Evolutionary conservation across 805 yeast species (phyloP), one percentile per base, ranked within the genome.

Genomic region (Barnettozyma siamensis): DNA sequence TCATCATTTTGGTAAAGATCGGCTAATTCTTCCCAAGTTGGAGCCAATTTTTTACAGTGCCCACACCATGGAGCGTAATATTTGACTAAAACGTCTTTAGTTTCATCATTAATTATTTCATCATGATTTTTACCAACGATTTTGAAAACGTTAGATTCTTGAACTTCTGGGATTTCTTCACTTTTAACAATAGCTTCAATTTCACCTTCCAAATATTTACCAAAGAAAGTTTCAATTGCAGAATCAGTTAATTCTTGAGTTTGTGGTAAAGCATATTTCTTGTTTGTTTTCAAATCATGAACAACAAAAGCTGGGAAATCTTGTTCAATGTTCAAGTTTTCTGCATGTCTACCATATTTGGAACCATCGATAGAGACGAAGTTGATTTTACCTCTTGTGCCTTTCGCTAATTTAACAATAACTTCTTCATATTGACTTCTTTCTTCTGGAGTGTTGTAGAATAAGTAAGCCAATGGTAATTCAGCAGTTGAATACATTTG

Each of bases 11-110:
- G 70, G 65, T 73, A 85, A 41, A 83, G 55, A 38, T 69, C 80
- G 39, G 91, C 97, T 50, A 93, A 76, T 60, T 89, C 93, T 62
- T 86, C 94, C 72, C 80, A 91, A 44, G 71, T 73, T 59, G 96
- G 96, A 39, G 91, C 91, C 62, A 88, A 73, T 66, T 76, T 85
- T 73, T 87, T 88, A 73, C 96, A 88, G 73, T 88, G 96, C 35
- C 96, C 94, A 72, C 96, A 88, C 96, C 96, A 89, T 67, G 95
- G 94, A 37, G 98, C 97, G 60, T 86, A 89, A 68, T 89, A 91
- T 70, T 87, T 85, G 42, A 91, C 95, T 43, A 89, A 66, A 29
- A 85, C 81, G 60, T 84, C 91, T 67, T 79, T 83, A 17, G 51
- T 57, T 39, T 60, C 57, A 54, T 80, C 80, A 24, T 64, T 64